phyloP scores from a whole-genome alignment of 805 yeast genomes.

The Metschnikowia rubicola region DNA sequence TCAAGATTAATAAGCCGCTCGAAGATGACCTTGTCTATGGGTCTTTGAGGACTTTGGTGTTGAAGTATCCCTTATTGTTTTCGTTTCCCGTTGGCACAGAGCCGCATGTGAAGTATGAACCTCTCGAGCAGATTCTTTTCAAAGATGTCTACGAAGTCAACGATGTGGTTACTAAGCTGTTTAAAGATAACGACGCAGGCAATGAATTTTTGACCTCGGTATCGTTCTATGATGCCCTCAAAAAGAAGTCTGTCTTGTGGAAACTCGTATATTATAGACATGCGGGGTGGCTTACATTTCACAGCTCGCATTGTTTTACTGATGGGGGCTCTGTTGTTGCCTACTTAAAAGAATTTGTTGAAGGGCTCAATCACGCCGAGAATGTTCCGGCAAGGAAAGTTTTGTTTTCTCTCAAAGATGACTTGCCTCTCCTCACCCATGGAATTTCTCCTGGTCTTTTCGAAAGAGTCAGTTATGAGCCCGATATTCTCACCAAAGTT shows the following conservation, averaged over 20 bases:
- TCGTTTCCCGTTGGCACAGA: conserved; percentile 6
- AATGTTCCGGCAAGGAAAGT: neutral
- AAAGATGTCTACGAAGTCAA: conserved; percentile 6
- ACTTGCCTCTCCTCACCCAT: conserved; percentile 6
- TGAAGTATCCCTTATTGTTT: conserved; percentile 10
- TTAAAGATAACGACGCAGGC: neutral
- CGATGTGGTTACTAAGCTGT: neutral
- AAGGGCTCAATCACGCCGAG: conserved; percentile 2
- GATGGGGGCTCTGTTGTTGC: conserved; percentile 12
- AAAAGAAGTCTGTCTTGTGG: conserved; percentile 4
- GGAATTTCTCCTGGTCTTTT: conserved; percentile 8
- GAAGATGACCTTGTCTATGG: conserved; percentile 2
- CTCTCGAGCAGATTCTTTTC: conserved; percentile 6
- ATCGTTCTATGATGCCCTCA: conserved; percentile 4
- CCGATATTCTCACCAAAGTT: conserved; percentile 1
- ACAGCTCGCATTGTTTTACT: conserved; percentile 8
- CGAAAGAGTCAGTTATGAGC: conserved; percentile 1
- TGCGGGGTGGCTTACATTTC: conserved; percentile 10
- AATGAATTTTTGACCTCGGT: neutral
- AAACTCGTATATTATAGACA: conserved; percentile 4
- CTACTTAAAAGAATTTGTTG: conserved; percentile 9
- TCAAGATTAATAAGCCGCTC: conserved; percentile 4
- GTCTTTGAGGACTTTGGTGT: conserved; percentile 8
- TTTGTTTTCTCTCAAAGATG: conserved; percentile 3
- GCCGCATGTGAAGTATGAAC: conserved; percentile 7